phyloP scores from a whole-genome alignment of 2,329 filamentous ascomycete species.

The Alternaria arborescens region DNA sequence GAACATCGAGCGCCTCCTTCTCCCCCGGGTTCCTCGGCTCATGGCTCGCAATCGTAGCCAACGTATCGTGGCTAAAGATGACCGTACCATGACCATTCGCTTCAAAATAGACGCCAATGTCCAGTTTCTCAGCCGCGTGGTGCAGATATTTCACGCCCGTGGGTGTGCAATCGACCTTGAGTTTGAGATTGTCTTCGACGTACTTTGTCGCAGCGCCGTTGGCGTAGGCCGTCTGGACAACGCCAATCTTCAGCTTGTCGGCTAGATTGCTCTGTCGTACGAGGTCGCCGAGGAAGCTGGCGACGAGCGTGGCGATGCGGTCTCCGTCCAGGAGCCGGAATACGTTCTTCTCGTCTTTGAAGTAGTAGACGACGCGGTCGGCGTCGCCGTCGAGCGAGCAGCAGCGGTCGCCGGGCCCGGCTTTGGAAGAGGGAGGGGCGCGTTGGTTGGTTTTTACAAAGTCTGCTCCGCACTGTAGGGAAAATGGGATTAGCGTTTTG shows the following conservation, averaged over 20 bases:
- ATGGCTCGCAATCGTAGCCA: conserved; percentile 78
- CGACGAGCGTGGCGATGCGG: conserved; percentile 92
- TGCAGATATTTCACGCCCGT: conserved; percentile 98
- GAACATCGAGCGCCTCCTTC: conserved; percentile 84
- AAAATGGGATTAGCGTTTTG: no score
- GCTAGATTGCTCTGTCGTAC: conserved; percentile 73
- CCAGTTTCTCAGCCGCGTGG: conserved; percentile 93
- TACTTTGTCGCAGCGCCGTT: conserved; percentile 95
- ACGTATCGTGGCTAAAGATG: conserved; percentile 86
- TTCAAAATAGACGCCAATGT: conserved; percentile 98
- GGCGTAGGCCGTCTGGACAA: conserved; percentile 97
- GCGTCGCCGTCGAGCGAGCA: conserved; percentile 95
- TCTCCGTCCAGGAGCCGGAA: conserved; percentile 97
- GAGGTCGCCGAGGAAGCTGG: conserved; percentile 91
- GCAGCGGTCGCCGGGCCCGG: conserved; percentile 77
- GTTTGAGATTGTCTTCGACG: conserved; percentile 83
- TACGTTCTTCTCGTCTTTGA: conserved; percentile 78
- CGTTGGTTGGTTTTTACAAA: conserved; percentile 97
- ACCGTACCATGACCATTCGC: conserved; percentile 98
- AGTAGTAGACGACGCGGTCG: conserved; percentile 96
- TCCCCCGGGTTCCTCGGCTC: conserved; percentile 91
- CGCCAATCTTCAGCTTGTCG: conserved; percentile 85
- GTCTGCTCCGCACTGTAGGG: conserved; percentile 82
- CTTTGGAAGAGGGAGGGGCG: conserved; percentile 83
- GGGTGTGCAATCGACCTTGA: conserved; percentile 90